A percentile compares a stretch with the other conserved stretches of the same genome.
phyloP scores from a whole-genome alignment of 129 eudicot genomes.

The Flaveria robusta region DNA sequence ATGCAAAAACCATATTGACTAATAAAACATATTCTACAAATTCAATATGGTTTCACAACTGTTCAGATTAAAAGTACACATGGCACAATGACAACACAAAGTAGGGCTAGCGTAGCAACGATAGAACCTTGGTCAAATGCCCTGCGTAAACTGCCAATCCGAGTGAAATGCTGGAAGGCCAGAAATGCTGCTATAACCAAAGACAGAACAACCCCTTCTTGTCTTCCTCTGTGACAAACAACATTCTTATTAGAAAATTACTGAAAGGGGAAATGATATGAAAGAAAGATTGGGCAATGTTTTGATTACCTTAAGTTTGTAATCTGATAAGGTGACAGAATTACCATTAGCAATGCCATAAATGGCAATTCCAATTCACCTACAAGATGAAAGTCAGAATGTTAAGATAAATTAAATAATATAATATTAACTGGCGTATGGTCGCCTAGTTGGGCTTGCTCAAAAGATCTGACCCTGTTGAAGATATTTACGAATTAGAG shows the following conservation, averaged over 20 bases:
- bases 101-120: slow-evolving; percentile 73
- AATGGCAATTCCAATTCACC: slow-evolving; percentile 97
- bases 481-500: neutral
- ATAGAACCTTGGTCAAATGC: slow-evolving; percentile 86
- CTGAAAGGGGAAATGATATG: neutral
- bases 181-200: slow-evolving; percentile 69
- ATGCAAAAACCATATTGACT: neutral
- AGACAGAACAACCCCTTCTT: slow-evolving; percentile 74
- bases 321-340: slow-evolving; percentile 71
- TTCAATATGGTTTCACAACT: neutral
- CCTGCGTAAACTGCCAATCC: slow-evolving; percentile 65
- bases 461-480: neutral
- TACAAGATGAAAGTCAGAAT: slow-evolving; percentile 27
- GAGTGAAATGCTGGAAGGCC: slow-evolving; percentile 83
- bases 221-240: slow-evolving; percentile 63
- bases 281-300: slow-evolving; percentile 2
- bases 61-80: slow-evolving; percentile 65
- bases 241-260: slow-evolving; percentile 13
- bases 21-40: slow-evolving; percentile 3
- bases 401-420: neutral
- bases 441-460: slow-evolving; percentile 3
- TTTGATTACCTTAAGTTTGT: slow-evolving; percentile 68
- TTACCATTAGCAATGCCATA: slow-evolving; percentile 57
- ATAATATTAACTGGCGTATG: neutral
- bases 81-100: slow-evolving; percentile 67